Base-by-base conservation (phyloP, 768 basidiomycete genomes). In the Leccinellum rugosiceps region DNA sequence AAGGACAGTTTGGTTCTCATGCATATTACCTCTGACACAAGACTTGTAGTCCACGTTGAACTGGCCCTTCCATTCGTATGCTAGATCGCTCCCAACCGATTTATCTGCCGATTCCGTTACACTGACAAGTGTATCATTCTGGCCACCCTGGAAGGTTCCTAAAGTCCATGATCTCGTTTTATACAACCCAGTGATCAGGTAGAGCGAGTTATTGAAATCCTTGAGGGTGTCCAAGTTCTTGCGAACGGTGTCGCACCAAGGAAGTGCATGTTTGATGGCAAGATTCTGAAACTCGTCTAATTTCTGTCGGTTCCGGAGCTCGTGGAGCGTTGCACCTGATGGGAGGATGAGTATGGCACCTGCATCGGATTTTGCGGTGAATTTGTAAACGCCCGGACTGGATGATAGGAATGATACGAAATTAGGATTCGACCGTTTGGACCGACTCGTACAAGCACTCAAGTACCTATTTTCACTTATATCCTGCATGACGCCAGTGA, bases 1-100 rank as follows among this genome's bases (percentile, higher is more conserved):
- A n/a, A 62, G 21, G 17, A 62, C 14, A 4, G 61, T 60, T 51
- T 62, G 61, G 30, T 62, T 62, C 23, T 57, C 50, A 4, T 52
- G 14, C 2, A 19, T 4, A 19, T 43, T 48, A 14, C 23, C 32
- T 8, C 3, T 25, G 14, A 30, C 35, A 32, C 58, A 26, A 3
- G 38, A 10, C 17, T 31, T 49, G 6, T 0, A 30, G 28, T 51
- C 25, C 15, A 28, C 7, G 8, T 15, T 1, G 4, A 50, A 50
- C 32, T 15, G 19, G 13, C 31, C 6, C 1, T 15, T 4, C 48
- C 47, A 58, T 25, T 19, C 25, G 32, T 54, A 58, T 26, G 17
- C 13, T 23, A 28, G 28, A 11, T 11, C 10, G 13, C 17, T 6
- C 1, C 14, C 46, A 28, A 8, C 21, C 11, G 23, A 23, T 5